Evolutionary conservation across 257 asterid genomes (phyloP).

Genomic region (Penstemon eatonii): DNA sequence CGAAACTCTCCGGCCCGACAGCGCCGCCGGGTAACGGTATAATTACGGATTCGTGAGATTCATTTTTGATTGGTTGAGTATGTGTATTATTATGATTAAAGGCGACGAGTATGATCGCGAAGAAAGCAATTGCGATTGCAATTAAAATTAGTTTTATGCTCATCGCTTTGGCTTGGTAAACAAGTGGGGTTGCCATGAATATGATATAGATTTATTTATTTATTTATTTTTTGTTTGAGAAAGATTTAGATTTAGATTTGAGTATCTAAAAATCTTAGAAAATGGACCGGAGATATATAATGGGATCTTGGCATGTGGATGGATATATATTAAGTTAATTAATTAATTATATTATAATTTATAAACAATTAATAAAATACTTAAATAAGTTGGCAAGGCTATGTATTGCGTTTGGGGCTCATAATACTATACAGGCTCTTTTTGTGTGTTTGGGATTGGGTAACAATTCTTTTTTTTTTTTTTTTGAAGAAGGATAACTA

Average conservation of each 20-base stretch:
- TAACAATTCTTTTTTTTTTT: too few species aligned
- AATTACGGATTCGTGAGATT: neutral
- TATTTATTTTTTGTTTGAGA: too few species aligned
- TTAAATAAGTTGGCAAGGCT: too few species aligned
- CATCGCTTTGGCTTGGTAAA: conserved; percentile 39
- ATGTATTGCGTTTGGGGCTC: too few species aligned
- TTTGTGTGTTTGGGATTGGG: too few species aligned
- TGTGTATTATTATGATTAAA: conserved; percentile 4
- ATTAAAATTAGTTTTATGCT: conserved; percentile 25
- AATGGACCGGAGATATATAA: neutral
- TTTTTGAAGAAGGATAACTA: too few species aligned
- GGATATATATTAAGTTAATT: neutral
- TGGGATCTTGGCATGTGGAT: neutral
- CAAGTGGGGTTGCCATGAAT: conserved; percentile 31
- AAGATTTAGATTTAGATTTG: too few species aligned
- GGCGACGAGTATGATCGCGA: conserved; percentile 20
- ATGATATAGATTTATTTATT: neutral
- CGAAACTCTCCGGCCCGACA: conserved; percentile 65
- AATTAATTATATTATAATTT: neutral
- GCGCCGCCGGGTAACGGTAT: conserved; percentile 42
- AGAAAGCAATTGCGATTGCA: conserved; percentile 28
- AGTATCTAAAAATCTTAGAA: neutral
- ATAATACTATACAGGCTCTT: too few species aligned
- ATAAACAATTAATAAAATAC: too few species aligned
- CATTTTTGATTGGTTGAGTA: neutral